Base-by-base conservation (phyloP, 371 early-diverging fungal species). In the Rhizopus stolonifer region DNA sequence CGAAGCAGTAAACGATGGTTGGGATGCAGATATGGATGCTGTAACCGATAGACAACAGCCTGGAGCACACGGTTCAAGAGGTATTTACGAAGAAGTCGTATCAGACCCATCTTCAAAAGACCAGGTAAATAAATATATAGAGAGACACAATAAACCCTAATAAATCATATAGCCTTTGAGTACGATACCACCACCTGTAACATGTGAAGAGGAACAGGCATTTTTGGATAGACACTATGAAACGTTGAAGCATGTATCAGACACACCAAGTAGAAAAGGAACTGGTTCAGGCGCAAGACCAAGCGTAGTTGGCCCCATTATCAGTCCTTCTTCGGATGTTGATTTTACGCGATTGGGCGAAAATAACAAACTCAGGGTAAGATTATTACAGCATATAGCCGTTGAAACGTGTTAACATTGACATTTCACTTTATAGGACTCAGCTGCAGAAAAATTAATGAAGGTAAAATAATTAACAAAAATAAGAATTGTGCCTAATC, bases 171-270 rank as follows among this genome's bases (percentile, higher is more conserved):
- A 67, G 58, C 71, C 71, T 11, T 38, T 65, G 22, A 57, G n/a
- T 5, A 64, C 61, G 34, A 44, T 65, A 7, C 67, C 70, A 22
- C 64, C 76, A 22, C 58, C 69, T 26, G 76, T 87, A 3, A 57
- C 69, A 0, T 88, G 90, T 4, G 92, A 92, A 59, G 89, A 90
- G 47, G 92, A 95, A 53, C 93, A 95, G 57, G 69, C 67, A 8
- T 94, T 95, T 68, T 68, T 93, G 46, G 87, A 88, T 44, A 74
- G 86, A 15, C 87, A 89, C 66, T 80, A 81, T 44, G 88, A 85
- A 13, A 81, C 83, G 3, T 74, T 89, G 54, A 81, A 86, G 49
- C 69, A 72, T 33, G 68, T 70, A 6, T 38, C 64, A 24, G 65
- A 67, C 26, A 56, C 55, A 10, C 63, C 58, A 29, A 50, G 50